Evolutionary conservation across 2,329 filamentous ascomycete genomes (phyloP), one percentile per base, ranked within the genome.

Genomic region (Penicillium sp.): DNA sequence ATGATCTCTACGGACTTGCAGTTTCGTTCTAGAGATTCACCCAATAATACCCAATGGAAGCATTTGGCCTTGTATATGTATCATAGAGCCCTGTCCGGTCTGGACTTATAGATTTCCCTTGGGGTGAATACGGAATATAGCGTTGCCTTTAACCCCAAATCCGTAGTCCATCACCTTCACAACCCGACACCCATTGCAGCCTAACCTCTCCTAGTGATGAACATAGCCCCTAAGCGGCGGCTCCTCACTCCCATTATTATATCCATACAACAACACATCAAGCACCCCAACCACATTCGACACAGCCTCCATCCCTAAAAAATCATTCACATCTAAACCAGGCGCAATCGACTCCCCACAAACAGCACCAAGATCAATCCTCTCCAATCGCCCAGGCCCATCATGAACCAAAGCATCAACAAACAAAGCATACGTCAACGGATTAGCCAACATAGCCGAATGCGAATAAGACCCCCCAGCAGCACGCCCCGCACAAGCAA

Each of bases 41-140:
- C 45, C 55, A 57, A 59, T 61, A 62, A 65, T 64, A 64, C 61
- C 63, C 63, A 61, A 61, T 65, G 59, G 54, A 66, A 62, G 51
- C 62, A 59, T 60, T 57, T 58, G 55, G 52, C 43, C 43, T 57
- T 53, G 49, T 57, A 55, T 38, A 52, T 56, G 41, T 45, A 56
- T 33, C n/a, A 53, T 56, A 39, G 41, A 25, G 8, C 2, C 38
- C 31, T 50, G 36, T 50, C 27, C 35, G 19, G 15, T 48, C 41
- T 33, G 25, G 35, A 39, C 15, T 8, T 9, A 29, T 17, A 27
- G 17, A n/a, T 36, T 19, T 50, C 8, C 43, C 19, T 23, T 39
- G 5, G 19, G 15, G 15, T 35, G 39, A 27, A 36, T 33, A 51
- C 6, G 19, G 17, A 36, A 35, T 21, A 25, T 6, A 45, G 5